phyloP scores from a whole-genome alignment of 345 rosid species.

The Psidium friedrichsthalianum region DNA sequence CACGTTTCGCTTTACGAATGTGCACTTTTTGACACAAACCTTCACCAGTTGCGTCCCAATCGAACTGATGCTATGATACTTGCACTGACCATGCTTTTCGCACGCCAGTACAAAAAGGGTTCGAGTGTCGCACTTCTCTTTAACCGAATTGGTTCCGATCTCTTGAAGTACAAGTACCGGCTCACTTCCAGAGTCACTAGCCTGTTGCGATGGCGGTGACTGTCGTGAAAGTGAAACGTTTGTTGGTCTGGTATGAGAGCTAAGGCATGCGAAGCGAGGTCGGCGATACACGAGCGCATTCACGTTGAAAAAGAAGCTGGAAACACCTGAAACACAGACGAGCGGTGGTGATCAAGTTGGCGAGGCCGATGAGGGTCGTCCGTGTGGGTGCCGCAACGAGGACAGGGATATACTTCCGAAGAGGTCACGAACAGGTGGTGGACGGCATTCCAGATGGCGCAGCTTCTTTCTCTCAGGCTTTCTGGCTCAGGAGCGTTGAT shows the following conservation, averaged over 20 bases:
- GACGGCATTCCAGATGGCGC: conserved; percentile 2
- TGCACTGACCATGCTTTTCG: neutral
- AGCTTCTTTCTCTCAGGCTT: conserved; percentile 3
- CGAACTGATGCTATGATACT: neutral
- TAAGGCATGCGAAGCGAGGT: neutral
- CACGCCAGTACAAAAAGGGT: neutral
- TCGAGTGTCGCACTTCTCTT: neutral
- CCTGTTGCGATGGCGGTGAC: neutral
- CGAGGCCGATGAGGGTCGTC: neutral
- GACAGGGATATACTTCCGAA: conserved; percentile 8
- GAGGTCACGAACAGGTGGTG: conserved; percentile 8
- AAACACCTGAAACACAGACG: neutral
- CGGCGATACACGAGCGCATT: neutral
- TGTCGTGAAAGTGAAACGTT: neutral
- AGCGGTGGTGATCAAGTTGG: neutral
- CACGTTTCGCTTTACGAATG: neutral
- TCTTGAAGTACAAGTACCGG: neutral
- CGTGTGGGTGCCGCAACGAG: conserved; percentile 4
- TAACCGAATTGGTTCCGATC: neutral
- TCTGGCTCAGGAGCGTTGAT: conserved; percentile 5
- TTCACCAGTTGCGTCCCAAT: neutral
- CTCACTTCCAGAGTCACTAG: neutral
- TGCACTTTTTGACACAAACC: neutral
- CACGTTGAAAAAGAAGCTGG: neutral
- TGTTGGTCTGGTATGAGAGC: neutral